Evolutionary conservation across 768 basidiomycete species (phyloP), one percentile per base, ranked within the genome.

Genomic region (Paxillus rubicundulus): DNA sequence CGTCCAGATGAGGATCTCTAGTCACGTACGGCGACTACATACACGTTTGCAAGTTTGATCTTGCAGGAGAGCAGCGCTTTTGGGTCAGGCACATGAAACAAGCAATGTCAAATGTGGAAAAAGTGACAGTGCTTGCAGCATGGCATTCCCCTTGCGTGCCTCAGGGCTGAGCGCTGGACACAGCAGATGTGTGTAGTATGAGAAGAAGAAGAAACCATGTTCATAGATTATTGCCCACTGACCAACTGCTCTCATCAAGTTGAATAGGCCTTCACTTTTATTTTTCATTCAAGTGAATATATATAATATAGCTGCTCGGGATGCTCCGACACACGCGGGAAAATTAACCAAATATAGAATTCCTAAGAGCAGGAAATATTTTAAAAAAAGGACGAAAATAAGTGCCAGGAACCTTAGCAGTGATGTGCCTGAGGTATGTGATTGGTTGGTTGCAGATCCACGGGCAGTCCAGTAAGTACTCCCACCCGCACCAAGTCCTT

Each of bases 371-470:
- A 2, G 33, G 10, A 33, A 45, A 45, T 28, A 33, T 4, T n/a
- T n/a, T n/a, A 3, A 49, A 58, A 56, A 41, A 43, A 54, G 20
- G 40, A 47, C 33, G 30, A 61, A 66, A 69, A 62, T 54, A 57
- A 50, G 39, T 37, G 27, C 33, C 67, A 69, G 69, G 69, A 55
- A 70, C 69, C 55, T 30, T 21, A 17, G 27, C 47, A 40, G 42
- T 69, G 69, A 71, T 71, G 68, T 69, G 68, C 68, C 68, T 69
- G 69, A 64, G 24, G 48, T 28, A 52, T 65, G 43, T 70, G 67
- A 70, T 70, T 69, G 69, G 69, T 62, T 50, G 57, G 44, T 4
- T 53, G 61, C 53, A 56, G 67, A 69, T 71, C 69, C 69, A 63
- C n/a, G n/a, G n/a, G 59, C 60, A 52, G 63, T 52, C 56, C 58